Evolutionary conservation across 192 early-diverging fungal genomes (phyloP).

Genomic region (Pilaira anomala): DNA sequence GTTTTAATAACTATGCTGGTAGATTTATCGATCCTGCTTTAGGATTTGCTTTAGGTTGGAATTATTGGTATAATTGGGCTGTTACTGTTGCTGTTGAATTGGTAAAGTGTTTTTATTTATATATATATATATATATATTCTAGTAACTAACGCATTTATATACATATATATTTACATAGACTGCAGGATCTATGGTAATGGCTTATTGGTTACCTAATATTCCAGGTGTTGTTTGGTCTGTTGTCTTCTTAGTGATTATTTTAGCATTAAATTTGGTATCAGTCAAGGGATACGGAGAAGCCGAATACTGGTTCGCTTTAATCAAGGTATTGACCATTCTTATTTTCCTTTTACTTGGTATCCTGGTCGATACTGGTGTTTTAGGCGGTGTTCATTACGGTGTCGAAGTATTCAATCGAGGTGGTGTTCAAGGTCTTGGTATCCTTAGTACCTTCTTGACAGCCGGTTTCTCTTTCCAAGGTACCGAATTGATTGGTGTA

Average conservation of each 20-base stretch:
- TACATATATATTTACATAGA: conserved; percentile 37
- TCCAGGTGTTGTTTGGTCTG: conserved; percentile 40
- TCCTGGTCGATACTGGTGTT: conserved; percentile 67
- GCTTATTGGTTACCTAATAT: conserved; percentile 53
- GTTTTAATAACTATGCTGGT: conserved; percentile 75
- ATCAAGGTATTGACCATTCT: conserved; percentile 85
- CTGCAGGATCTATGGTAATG: conserved; percentile 79
- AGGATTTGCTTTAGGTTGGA: conserved; percentile 74
- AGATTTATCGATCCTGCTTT: conserved; percentile 85
- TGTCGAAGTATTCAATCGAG: conserved; percentile 57
- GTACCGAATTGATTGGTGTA: conserved; percentile 89
- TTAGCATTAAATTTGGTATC: conserved; percentile 69
- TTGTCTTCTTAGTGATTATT: conserved; percentile 61
- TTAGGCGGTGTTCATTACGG: conserved; percentile 60
- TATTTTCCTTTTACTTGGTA: conserved; percentile 79
- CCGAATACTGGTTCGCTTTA: conserved; percentile 82
- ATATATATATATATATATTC: too few species aligned
- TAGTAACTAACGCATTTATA: too few species aligned
- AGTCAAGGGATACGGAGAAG: conserved; percentile 82
- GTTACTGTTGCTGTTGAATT: conserved; percentile 35
- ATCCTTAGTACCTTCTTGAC: conserved; percentile 67
- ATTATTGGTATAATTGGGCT: conserved; percentile 41
- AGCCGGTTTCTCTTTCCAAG: conserved; percentile 86
- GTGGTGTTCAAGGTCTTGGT: conserved; percentile 59
- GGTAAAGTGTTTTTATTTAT: background rate